A percentile compares a stretch with the other conserved stretches of the same genome.
phyloP scores from a whole-genome alignment of 495 filamentous ascomycete genomes.

The Lineolata rhizophorae region DNA sequence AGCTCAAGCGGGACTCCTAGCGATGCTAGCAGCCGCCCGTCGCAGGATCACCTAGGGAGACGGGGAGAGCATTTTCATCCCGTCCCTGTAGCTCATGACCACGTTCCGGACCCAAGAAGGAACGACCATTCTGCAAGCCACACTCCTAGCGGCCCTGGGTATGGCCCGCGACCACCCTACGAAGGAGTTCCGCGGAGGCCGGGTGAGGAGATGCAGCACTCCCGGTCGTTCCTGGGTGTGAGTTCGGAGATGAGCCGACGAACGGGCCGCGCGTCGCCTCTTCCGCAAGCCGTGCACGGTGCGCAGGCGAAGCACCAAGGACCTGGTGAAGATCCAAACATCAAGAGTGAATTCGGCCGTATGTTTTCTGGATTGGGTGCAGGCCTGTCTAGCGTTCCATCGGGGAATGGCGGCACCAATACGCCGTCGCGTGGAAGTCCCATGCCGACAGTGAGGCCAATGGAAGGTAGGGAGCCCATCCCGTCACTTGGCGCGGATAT shows the following conservation, averaged over 20 bases:
- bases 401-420: constrained; percentile 24
- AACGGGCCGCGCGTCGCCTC: constrained; percentile 42
- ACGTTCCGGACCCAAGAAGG: no score
- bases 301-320: constrained; percentile 59
- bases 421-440: constrained; percentile 36
- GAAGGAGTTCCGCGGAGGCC: constrained; percentile 7
- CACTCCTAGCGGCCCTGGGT: no score
- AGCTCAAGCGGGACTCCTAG: no score
- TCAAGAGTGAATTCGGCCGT: constrained; percentile 78
- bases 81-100: no score
- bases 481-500: constrained; percentile 4
- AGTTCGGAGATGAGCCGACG: constrained; percentile 38
- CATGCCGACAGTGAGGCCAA: constrained; percentile 8
- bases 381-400: constrained; percentile 40
- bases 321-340: constrained; percentile 54
- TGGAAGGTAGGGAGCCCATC: constrained; percentile 5
- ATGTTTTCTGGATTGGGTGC: constrained; percentile 85
- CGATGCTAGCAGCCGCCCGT: no score
- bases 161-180: constrained; percentile 6
- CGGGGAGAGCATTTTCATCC: no score
- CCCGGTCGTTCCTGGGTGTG: constrained; percentile 25
- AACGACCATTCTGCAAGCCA: neutral
- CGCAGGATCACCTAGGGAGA: no score
- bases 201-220: constrained; percentile 12
- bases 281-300: constrained; percentile 83